These are phyloP conservation scores for Aegilops sharonensis DNA, from an alignment of 176 grass and related monocot species.

Conservation along the genomic window DNA sequence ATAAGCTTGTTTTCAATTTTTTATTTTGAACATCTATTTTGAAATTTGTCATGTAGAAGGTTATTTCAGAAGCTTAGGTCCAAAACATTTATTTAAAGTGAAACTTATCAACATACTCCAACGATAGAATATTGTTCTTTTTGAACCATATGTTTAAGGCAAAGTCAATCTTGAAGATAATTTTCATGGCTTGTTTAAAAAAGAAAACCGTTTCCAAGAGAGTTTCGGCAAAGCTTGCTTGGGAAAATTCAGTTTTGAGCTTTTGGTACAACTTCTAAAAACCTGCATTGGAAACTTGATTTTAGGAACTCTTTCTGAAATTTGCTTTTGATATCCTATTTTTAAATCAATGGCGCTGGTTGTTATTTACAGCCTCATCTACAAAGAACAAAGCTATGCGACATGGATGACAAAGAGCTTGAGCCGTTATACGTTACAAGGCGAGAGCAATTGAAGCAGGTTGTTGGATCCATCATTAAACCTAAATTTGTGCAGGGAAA, in stretches of 20 bases:
- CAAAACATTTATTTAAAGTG: not conserved
- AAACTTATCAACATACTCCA: not conserved
- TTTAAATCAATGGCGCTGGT: not conserved
- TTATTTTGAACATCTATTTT: not conserved
- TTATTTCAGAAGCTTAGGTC: not conserved
- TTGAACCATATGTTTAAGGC: not conserved
- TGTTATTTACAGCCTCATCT: slow-evolving; percentile 83
- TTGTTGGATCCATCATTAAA: slow-evolving; percentile 74
- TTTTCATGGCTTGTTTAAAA: not conserved
- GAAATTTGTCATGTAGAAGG: not conserved
- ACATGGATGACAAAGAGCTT: slow-evolving; percentile 84
- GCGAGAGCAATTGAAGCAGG: slow-evolving; percentile 82
- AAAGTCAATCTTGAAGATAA: too few species aligned
- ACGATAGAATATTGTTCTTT: not conserved
- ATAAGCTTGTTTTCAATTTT: not conserved
- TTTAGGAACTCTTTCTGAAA: not conserved
- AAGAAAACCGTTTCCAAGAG: not conserved
- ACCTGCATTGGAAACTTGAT: not conserved
- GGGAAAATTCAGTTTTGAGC: not conserved
- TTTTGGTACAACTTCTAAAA: not conserved
- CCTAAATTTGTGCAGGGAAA: slow-evolving; percentile 90
- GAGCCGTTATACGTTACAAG: slow-evolving; percentile 72
- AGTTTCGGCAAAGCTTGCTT: not conserved
- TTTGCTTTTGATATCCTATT: not conserved
- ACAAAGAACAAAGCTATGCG: slow-evolving; percentile 97